Base-by-base conservation (phyloP, 1,284 basidiomycete species). In the Melampsora americana region DNA sequence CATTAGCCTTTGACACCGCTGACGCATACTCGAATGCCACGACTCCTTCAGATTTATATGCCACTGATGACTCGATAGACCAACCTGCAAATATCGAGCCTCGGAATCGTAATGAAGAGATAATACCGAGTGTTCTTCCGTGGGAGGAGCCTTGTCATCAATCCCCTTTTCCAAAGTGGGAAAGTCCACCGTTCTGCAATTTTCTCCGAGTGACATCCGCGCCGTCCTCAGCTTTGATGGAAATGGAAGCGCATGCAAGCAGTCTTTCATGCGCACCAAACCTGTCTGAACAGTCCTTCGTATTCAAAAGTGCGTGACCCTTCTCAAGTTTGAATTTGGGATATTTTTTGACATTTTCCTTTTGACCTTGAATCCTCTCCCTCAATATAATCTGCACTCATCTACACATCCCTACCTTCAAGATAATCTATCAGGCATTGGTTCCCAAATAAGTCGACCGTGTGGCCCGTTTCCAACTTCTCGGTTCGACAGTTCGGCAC, bases 31-130 rank as follows among this genome's bases (percentile, higher is more conserved):
- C 35, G 35, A 35, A 35, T 35, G 35, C 35, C 35, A 35, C 35
- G 9, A 35, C 35, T 35, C 39, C 48, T 71, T 53, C 56, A 60
- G 62, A 46, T 70, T 60, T 42, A 46, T 26, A 39, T 20, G 62
- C 42, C 35, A 59, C 62, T 42, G 44, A 50, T 42, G 56, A 16
- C 53, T 61, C 26, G 18, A 70, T 20, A 23, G 48, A 11, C 53
- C 60, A 61, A 44, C 23, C 20, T 42, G 39, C 35, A 35, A 61
- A 60, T 35, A 3, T 11, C 23, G 16, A 30, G 23, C 5, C 35
- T 3, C 46, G 53, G 50, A 20, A 35, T 5, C 53, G 42, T n/a
- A 56, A 53, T 18, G 23, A 26, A 11, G 59, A 53, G 42, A 50
- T 23, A 39, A 39, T 39, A 39, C 26, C 30, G 28, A 23, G 26